Percentiles rank a stretch among this genome's conserved stretches.
phyloP scores from a whole-genome alignment of 371 early-diverging fungal genomes.

The Homolaphlyctis polyrhiza region DNA sequence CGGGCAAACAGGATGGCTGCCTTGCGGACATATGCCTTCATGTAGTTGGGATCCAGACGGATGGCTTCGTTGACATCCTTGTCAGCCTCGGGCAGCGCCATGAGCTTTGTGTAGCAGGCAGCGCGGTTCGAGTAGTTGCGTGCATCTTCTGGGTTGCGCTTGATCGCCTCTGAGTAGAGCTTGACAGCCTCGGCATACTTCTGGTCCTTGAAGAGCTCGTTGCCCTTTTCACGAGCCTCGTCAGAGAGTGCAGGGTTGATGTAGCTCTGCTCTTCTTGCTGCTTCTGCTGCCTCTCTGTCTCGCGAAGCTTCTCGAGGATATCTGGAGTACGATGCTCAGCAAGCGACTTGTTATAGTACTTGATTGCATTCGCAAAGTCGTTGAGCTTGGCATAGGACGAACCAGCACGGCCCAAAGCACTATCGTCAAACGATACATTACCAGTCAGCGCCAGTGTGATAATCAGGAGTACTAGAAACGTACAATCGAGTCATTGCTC shows the following conservation, averaged over 20 bases:
- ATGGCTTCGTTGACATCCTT: conserved; percentile 93
- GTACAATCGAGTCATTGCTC: no score
- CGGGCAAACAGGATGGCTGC: conserved; percentile 86
- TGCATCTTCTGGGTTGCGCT: conserved; percentile 88
- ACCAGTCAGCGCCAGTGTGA: not conserved
- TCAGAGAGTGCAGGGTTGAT: conserved; percentile 76
- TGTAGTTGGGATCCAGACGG: conserved; percentile 79
- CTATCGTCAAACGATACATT: conserved; percentile 24
- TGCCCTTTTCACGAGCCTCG: conserved; percentile 90
- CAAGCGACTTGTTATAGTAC: conserved; percentile 85
- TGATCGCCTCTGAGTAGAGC: conserved; percentile 94
- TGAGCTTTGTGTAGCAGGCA: conserved; percentile 91
- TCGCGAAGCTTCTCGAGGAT: conserved; percentile 85
- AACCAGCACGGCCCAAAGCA: conserved; percentile 89
- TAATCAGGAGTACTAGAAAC: not conserved
- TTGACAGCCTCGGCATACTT: conserved; percentile 89
- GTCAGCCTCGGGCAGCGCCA: conserved; percentile 90
- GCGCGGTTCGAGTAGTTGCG: conserved; percentile 94
- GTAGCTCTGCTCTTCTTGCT: conserved; percentile 80
- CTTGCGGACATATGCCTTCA: conserved; percentile 96
- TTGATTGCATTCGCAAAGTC: conserved; percentile 83
- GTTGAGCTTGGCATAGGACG: conserved; percentile 75
- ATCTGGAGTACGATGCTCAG: conserved; percentile 94
- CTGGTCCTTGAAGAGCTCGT: conserved; percentile 84
- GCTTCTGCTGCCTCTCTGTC: conserved; percentile 73